Percentiles rank a stretch among this genome's conserved stretches.
These are phyloP conservation scores for Chamaecyparis obtusa DNA, from an alignment of 75 land plant genomes.

Conservation along the genomic window DNA sequence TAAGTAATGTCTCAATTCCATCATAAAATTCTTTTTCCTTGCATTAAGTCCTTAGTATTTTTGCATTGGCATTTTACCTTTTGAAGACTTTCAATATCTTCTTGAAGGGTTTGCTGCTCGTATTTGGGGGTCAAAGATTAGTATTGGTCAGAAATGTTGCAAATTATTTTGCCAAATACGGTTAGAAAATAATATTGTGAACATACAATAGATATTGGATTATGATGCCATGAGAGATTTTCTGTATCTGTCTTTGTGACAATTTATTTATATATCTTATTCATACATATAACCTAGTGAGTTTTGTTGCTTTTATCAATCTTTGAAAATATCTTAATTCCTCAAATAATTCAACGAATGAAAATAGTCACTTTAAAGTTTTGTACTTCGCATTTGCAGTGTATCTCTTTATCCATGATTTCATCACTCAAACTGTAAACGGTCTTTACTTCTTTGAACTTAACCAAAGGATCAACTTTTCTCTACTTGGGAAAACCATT, in stretches of 20 bases:
- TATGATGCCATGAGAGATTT: background rate
- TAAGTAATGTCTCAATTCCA: slow-evolving; percentile 32
- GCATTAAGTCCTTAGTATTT: background rate
- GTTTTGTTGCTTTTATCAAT: background rate
- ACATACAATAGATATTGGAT: background rate
- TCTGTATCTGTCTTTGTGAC: background rate
- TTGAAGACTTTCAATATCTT: background rate
- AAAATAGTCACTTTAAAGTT: background rate
- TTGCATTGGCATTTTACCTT: background rate
- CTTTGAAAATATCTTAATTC: background rate
- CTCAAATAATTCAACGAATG: background rate
- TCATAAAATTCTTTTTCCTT: background rate
- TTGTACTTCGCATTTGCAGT: background rate
- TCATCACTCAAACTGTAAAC: background rate
- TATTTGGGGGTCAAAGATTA: background rate
- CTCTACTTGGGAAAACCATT: background rate
- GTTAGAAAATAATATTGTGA: background rate
- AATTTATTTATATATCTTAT: background rate
- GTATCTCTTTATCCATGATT: background rate
- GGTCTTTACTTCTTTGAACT: background rate
- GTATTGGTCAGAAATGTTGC: background rate
- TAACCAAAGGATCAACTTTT: background rate
- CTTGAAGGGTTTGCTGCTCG: background rate
- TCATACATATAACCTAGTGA: background rate
- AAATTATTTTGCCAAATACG: background rate